Evolutionary conservation across 192 early-diverging fungal genomes (phyloP).

Genomic region (Spizellomyces sp.): DNA sequence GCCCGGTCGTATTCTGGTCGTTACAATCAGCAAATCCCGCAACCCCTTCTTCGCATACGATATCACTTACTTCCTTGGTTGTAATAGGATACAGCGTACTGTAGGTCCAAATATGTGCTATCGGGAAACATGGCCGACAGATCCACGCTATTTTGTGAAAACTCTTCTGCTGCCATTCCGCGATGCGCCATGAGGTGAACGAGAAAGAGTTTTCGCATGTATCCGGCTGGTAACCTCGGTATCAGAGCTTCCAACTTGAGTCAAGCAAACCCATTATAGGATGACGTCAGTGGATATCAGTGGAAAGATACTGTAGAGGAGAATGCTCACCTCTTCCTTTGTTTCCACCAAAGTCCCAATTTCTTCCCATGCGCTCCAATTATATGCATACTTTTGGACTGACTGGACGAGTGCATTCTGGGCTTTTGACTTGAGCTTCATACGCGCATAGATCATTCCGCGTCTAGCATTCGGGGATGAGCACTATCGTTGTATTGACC

Average conservation of each 20-base stretch:
- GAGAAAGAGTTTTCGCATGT: slow-evolving; percentile 24
- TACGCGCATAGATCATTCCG: slow-evolving; percentile 10
- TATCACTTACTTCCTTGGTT: slow-evolving; percentile 11
- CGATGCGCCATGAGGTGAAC: slow-evolving; percentile 24
- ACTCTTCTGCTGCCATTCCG: not conserved
- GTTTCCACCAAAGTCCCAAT: slow-evolving; percentile 48
- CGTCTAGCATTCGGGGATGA: not conserved
- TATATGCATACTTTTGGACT: slow-evolving; percentile 72
- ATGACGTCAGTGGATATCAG: not conserved
- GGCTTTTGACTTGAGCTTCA: slow-evolving; percentile 20
- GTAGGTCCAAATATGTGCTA: slow-evolving; percentile 37
- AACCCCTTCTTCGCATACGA: not conserved
- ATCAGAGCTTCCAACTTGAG: not conserved
- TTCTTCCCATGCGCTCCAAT: slow-evolving; percentile 93
- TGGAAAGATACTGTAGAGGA: slow-evolving; percentile 3
- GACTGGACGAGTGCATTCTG: slow-evolving; percentile 60
- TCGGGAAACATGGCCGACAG: slow-evolving; percentile 30
- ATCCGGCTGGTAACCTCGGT: slow-evolving; percentile 5
- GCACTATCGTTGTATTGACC: not conserved
- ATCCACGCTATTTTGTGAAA: slow-evolving; percentile 5
- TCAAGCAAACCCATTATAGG: not conserved
- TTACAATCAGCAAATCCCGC: not conserved
- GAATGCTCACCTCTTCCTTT: slow-evolving; percentile 7
- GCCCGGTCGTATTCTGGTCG: slow-evolving; percentile 72
- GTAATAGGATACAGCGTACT: slow-evolving; percentile 23